Percentiles rank a stretch among this genome's conserved stretches.
Conservation (phyloP, 495 filamentous ascomycete species). For the Penicillium odoratum region DNA sequence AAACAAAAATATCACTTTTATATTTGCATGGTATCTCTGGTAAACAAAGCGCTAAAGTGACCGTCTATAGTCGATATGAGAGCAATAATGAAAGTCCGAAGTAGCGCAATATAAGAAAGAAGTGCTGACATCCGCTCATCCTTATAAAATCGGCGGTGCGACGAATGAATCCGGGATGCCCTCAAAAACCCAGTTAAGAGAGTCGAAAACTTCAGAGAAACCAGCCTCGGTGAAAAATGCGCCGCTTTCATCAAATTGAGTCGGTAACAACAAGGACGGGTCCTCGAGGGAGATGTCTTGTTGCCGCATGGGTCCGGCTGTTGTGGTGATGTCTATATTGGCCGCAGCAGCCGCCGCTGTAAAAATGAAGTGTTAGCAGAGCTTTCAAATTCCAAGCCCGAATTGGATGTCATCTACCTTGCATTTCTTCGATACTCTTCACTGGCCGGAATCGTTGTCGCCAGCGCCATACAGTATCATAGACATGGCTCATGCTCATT, state of each 20-base stretch:
- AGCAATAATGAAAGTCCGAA: background rate
- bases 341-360: conserved; percentile 26
- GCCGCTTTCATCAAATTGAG: conserved; percentile 43
- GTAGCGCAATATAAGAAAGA: background rate
- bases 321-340: conserved; percentile 31
- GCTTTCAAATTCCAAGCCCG: background rate
- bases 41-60: conserved; percentile 14
- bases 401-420: conserved; percentile 28
- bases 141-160: conserved; percentile 40
- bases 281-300: conserved; percentile 37
- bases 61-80: conserved; percentile 16
- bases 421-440: conserved; percentile 43
- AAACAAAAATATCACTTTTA: conserved; percentile 19
- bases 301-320: conserved; percentile 30
- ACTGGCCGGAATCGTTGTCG: conserved; percentile 46
- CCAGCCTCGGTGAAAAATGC: conserved; percentile 47
- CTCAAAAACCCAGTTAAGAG: conserved; percentile 51
- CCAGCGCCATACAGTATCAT: conserved; percentile 53
- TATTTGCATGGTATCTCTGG: conserved; percentile 27
- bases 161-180: conserved; percentile 47
- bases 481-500: conserved; percentile 55
- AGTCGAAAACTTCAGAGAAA: conserved; percentile 50
- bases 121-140: background rate
- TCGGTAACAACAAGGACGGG: conserved; percentile 36
- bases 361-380: conserved; percentile 10